Percentiles rank a stretch among this genome's conserved stretches.
Evolutionary conservation across 148 eudicot species (phyloP).

Genomic region (Rhododendron molle): DNA sequence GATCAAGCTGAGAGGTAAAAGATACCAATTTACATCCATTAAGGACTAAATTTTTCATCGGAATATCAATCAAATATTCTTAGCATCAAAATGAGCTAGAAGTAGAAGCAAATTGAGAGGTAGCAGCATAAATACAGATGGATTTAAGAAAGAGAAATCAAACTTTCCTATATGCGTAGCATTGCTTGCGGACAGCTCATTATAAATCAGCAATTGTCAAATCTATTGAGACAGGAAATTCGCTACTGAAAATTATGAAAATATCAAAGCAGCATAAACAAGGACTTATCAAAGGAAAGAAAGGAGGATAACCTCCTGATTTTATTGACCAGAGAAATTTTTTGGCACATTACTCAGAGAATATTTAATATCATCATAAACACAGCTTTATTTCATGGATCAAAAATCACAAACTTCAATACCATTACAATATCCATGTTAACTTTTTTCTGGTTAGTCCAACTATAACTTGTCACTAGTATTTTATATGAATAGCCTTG

Average conservation of each 20-base stretch:
- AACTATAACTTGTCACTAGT: neutral
- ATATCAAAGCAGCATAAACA: neutral
- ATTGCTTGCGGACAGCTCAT: neutral
- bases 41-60: neutral
- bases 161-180: neutral
- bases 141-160: neutral
- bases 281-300: neutral
- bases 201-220: neutral
- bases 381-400: neutral
- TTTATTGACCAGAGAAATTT: neutral
- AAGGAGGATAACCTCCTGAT: neutral
- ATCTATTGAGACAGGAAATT: neutral
- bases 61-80: neutral
- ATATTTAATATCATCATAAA: neutral
- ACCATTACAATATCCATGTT: neutral
- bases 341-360: neutral
- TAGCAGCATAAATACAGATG: neutral
- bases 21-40: neutral
- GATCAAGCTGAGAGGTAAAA: neutral
- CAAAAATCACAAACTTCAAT: neutral
- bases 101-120: neutral
- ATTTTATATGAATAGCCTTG: neutral
- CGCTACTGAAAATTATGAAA: neutral
- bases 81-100: neutral
- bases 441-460: neutral